Evolutionary conservation across 1,139 yeast genomes (phyloP).

Genomic region (Protomyces pachydermus): DNA sequence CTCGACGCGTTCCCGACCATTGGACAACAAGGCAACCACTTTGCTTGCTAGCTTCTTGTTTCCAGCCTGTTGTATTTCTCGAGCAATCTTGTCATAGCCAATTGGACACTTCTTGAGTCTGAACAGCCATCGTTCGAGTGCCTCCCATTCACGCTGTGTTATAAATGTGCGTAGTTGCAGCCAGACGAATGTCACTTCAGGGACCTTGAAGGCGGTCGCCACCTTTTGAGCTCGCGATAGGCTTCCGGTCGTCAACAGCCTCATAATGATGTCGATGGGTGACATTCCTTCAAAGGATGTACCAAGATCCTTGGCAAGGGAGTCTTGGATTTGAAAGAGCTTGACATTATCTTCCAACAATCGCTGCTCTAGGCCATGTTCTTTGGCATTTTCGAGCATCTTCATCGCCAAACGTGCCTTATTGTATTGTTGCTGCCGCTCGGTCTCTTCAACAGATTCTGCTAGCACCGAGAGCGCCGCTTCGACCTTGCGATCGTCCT

Average conservation of each 20-base stretch:
- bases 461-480: constrained; percentile 44
- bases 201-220: constrained; percentile 57
- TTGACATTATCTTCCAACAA: constrained; percentile 47
- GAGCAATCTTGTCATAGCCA: constrained; percentile 63
- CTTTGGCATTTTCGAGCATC: constrained; percentile 36
- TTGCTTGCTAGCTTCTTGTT: constrained; percentile 47
- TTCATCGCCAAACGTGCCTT: constrained; percentile 36
- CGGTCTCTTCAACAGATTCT: constrained; percentile 34
- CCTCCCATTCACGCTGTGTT: constrained; percentile 55
- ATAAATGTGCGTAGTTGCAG: constrained; percentile 55
- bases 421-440: constrained; percentile 31
- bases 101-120: constrained; percentile 59
- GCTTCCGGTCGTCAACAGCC: constrained; percentile 56
- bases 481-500: constrained; percentile 53
- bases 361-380: constrained; percentile 36
- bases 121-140: constrained; percentile 48
- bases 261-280: constrained; percentile 51
- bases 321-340: constrained; percentile 19
- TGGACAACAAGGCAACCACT: constrained; percentile 43
- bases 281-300: constrained; percentile 54
- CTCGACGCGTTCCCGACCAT: constrained; percentile 44
- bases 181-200: constrained; percentile 62
- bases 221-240: constrained; percentile 53
- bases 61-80: constrained; percentile 49
- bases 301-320: constrained; percentile 49